Base-by-base conservation (phyloP, 2,329 filamentous ascomycete genomes). In the Paecilomyces sp. region DNA sequence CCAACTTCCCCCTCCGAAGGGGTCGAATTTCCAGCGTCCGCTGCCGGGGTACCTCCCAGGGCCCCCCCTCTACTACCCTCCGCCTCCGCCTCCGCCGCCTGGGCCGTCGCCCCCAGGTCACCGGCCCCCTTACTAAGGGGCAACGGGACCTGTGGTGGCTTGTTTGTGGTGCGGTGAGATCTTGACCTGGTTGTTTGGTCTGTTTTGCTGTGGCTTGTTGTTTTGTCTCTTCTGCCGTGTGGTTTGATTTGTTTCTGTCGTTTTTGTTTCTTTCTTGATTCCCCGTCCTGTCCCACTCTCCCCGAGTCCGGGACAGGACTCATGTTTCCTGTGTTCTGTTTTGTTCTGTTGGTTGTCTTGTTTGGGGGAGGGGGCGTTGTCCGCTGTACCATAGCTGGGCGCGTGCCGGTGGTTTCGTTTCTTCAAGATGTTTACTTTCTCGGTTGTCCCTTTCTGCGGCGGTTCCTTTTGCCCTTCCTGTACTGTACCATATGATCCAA, bases 1-100 rank as follows among this genome's bases (percentile, higher is more conserved):
- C n/a, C 74, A 75, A 57, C 71, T 77, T 9, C 75, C 75, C 13
- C 73, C 74, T 18, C 74, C 73, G 6, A 71, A 70, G n/a, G 72
- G 73, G 12, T 73, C 74, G 5, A 70, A 71, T 57, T 76, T 76
- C 58, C 69, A 69, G 18, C 66, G 69, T 22, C 69, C 68, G 13
- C 60, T 70, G 18, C 70, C 71, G 6, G 68, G 66, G 5, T 72
- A 69, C 55, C 55, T 73, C 56, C 61, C 61, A 55, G 58, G 58
- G n/a, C 60, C 62, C 54, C 65, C 63, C 5, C 58, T 69, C 22
- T 70, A 69, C 56, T 69, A 67, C 58, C 63, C 65, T 34, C 64
- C 66, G 28, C 66, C 62, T 11, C 62, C 63, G 9, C 67, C 57
- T 51, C 55, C 36, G 24, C 56, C 56, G 41, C 56, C 28, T 24